Base-by-base conservation (phyloP, 2,329 filamentous ascomycete genomes). In the Nothophoma quercina region DNA sequence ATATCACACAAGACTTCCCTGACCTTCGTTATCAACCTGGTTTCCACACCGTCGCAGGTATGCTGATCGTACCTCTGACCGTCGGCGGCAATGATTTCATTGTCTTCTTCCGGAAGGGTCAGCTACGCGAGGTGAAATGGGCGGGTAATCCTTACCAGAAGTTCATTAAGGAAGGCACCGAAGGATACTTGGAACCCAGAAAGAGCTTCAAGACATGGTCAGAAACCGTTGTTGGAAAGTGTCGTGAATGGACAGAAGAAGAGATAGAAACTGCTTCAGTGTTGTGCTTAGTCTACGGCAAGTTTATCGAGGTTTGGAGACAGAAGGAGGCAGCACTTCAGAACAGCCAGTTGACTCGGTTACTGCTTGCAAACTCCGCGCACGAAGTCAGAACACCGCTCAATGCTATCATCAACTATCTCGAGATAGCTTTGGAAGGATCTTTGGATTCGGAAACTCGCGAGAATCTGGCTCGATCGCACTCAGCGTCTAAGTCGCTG, bases 381-480 rank as follows among this genome's bases (percentile, higher is more conserved):
- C 93, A 96, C 59, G 92, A 96, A 77, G 91, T 96, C 7, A 87
- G 93, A 41, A 96, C 92, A 0, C 92, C 92, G 0, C 77, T 96
- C 2, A 96, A 96, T 66, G 92, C 92, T 13, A 96, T 96, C 65
- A 96, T 96, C 74, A 96, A 96, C 64, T 96, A 96, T 62, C 82
- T 96, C 1, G 92, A 96, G 63, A 96, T 96, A 59, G 92, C 92
- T 0, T 77, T 96, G 1, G 92, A 96, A 74, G 91, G 91, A 0
- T 78, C 81, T 0, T 78, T 96, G 3, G 92, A 96, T 58, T 78
- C 85, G 13, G 92, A 96, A 67, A 96, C 90, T 0, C 81, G 93
- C 16, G 92, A 96, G 5, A 96, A 95, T 55, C 78, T 96, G 5
- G 83, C 88, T 0, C 88, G 87, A 61, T 96, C 92, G 1, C 90